Evolutionary conservation across 2,329 filamentous ascomycete species (phyloP).

Genomic region (Penicillium sp.): DNA sequence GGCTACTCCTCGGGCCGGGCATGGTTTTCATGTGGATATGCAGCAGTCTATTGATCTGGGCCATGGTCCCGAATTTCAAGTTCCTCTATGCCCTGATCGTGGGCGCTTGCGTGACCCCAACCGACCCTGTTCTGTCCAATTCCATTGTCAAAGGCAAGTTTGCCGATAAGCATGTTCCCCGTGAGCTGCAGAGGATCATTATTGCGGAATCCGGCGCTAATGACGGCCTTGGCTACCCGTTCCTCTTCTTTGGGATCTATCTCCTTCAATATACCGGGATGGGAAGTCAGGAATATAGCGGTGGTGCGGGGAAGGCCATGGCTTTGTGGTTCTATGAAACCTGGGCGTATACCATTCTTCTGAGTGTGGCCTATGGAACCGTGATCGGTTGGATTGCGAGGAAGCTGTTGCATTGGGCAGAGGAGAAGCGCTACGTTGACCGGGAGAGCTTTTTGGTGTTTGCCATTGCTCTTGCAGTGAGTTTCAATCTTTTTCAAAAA

Average conservation of each 20-base stretch:
- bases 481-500: slow-evolving; percentile 26
- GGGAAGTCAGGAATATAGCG: slow-evolving; percentile 54
- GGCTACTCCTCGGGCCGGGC: slow-evolving; percentile 73
- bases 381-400: slow-evolving; percentile 78
- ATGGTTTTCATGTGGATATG: slow-evolving; percentile 86
- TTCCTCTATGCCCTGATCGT: slow-evolving; percentile 78
- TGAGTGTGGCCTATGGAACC: slow-evolving; percentile 76
- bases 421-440: slow-evolving; percentile 77
- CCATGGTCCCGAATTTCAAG: slow-evolving; percentile 65
- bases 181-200: slow-evolving; percentile 75
- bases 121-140: slow-evolving; percentile 83
- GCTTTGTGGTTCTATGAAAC: slow-evolving; percentile 82
- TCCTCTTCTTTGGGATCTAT: slow-evolving; percentile 81
- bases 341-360: slow-evolving; percentile 76
- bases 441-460: slow-evolving; percentile 86
- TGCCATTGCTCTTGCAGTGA: slow-evolving; percentile 73
- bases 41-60: slow-evolving; percentile 78
- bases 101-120: slow-evolving; percentile 86
- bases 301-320: slow-evolving; percentile 66
- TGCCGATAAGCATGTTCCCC: slow-evolving; percentile 84
- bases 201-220: slow-evolving; percentile 83
- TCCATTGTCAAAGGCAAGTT: slow-evolving; percentile 93
- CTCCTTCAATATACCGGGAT: slow-evolving; percentile 72
- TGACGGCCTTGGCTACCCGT: slow-evolving; percentile 85
- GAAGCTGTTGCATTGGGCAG: slow-evolving; percentile 78